A percentile compares a stretch with the other conserved stretches of the same genome.
Evolutionary conservation across 257 asterid genomes (phyloP).

Genomic region (Ilex aquifolium): DNA sequence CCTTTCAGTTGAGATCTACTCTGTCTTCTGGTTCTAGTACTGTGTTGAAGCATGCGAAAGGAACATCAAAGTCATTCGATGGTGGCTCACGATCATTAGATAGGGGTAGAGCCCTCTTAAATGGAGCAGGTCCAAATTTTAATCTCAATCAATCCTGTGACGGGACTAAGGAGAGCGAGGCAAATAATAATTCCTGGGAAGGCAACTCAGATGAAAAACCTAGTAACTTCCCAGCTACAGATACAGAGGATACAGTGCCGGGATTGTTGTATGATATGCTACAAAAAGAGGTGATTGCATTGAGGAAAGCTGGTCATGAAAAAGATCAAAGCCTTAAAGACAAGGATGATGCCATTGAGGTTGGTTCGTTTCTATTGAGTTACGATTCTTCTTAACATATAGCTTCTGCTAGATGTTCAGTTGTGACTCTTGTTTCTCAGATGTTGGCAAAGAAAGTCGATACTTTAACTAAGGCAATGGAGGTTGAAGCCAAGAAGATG

Average conservation of each 20-base stretch:
- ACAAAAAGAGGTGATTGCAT: background rate
- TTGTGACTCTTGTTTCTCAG: background rate
- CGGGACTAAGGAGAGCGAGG: background rate
- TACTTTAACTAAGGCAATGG: slow-evolving; percentile 3
- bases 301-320: slow-evolving; percentile 5
- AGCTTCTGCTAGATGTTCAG: background rate
- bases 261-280: slow-evolving; percentile 1
- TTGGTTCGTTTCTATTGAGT: background rate
- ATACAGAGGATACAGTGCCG: background rate
- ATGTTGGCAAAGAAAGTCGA: background rate
- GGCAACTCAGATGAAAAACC: background rate
- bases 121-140: background rate
- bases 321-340: slow-evolving; percentile 1
- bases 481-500: slow-evolving; percentile 1
- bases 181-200: background rate
- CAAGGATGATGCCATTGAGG: slow-evolving; percentile 2
- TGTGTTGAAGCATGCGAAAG: background rate
- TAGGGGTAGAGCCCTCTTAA: background rate
- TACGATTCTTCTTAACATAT: background rate
- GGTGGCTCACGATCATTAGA: slow-evolving; percentile 2
- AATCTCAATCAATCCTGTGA: background rate
- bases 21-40: background rate
- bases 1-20: slow-evolving; percentile 3
- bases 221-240: background rate
- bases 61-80: slow-evolving; percentile 2